phyloP scores from a whole-genome alignment of 2,329 filamentous ascomycete species.

The Dactylellina parvicollis region DNA sequence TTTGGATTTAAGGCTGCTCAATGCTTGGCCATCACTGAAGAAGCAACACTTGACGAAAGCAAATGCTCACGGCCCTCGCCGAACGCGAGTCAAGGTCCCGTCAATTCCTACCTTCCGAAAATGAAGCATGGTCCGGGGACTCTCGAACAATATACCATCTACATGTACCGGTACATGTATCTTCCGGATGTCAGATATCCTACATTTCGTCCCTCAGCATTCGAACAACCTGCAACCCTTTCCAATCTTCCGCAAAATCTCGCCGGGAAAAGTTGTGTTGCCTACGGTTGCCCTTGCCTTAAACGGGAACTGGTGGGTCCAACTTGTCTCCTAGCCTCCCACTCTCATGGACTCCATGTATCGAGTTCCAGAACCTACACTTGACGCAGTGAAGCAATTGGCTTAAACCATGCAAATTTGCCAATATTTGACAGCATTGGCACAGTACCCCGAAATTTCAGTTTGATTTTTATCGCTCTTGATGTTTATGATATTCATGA shows the following conservation, averaged over 20 bases:
- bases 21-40: neutral
- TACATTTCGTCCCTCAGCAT: constrained; percentile 18
- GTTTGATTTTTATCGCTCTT: constrained; percentile 8
- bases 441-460: neutral
- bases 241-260: neutral
- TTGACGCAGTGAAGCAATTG: constrained; percentile 29
- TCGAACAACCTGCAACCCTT: constrained; percentile 10
- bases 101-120: constrained; percentile 36
- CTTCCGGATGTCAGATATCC: constrained; percentile 7
- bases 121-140: constrained; percentile 4
- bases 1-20: constrained; percentile 25
- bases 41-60: constrained; percentile 10
- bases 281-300: constrained; percentile 34
- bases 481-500: neutral
- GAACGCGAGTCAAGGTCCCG: neutral
- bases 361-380: constrained; percentile 21
- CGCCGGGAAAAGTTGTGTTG: constrained; percentile 15
- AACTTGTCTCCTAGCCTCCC: neutral
- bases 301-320: constrained; percentile 13
- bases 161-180: constrained; percentile 31
- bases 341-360: constrained; percentile 17
- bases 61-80: constrained; percentile 2
- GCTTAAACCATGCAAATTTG: neutral
- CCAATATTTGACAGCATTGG: neutral
- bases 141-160: neutral